Conservation (phyloP, 2,329 filamentous ascomycete species). For the Cladosporium sp. region DNA sequence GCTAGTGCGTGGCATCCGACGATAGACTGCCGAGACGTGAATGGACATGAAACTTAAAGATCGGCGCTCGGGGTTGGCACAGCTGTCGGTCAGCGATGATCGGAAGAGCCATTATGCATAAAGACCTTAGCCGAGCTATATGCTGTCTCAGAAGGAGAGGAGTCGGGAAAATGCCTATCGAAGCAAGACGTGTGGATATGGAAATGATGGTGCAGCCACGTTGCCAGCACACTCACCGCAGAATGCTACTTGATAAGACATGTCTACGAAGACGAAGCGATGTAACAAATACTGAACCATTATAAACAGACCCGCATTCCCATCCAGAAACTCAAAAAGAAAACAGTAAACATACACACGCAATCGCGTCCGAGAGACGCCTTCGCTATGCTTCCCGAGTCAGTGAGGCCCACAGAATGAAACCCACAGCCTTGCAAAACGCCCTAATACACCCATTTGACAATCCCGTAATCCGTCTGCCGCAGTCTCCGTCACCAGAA, state of each 20-base stretch:
- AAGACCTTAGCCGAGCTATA: no score
- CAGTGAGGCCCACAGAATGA: neutral
- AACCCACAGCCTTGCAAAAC: neutral
- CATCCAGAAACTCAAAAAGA: neutral
- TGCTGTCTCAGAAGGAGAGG: no score
- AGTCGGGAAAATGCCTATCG: no score
- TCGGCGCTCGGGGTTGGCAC: neutral
- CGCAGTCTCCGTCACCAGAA: conserved; percentile 65
- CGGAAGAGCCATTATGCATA: no score
- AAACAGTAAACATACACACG: neutral
- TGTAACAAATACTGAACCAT: no score
- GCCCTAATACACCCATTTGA: neutral
- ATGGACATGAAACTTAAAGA: neutral
- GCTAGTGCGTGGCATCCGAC: neutral
- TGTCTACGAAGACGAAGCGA: no score
- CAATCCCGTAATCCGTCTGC: neutral
- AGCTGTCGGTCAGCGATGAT: no score
- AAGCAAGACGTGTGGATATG: no score
- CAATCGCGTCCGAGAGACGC: conserved; percentile 7
- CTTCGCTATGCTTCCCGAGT: conserved; percentile 6
- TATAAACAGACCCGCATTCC: no score
- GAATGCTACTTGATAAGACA: no score
- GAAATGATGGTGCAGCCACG: no score
- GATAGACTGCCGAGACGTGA: neutral
- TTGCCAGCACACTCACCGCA: no score